Percentiles rank a stretch among this genome's conserved stretches.
Evolutionary conservation across 2,329 filamentous ascomycete species (phyloP).

Genomic region (Penicillium sp.): DNA sequence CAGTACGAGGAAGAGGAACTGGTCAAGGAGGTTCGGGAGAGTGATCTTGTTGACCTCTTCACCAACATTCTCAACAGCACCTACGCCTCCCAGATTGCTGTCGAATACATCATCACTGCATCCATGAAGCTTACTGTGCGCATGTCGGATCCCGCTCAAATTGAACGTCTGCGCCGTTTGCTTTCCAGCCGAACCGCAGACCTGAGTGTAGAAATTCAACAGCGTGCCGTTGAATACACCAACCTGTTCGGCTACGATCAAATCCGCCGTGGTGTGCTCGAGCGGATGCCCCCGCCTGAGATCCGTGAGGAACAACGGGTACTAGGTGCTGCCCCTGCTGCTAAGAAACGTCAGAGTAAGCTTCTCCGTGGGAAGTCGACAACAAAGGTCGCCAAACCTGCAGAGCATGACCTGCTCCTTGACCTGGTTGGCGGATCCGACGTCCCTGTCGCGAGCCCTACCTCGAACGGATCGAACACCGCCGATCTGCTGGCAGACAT

Average conservation of each 20-base stretch:
- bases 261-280: conserved; percentile 83
- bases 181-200: conserved; percentile 78
- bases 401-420: conserved; percentile 85
- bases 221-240: conserved; percentile 90
- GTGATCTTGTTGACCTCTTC: conserved; percentile 91
- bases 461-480: conserved; percentile 65
- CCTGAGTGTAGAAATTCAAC: conserved; percentile 92
- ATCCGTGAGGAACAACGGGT: conserved; percentile 95
- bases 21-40: conserved; percentile 77
- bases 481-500: conserved; percentile 90
- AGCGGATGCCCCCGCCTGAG: conserved; percentile 97
- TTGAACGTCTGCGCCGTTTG: conserved; percentile 79
- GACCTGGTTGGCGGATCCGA: conserved; percentile 85
- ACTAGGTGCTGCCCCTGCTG: conserved; percentile 76
- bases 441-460: conserved; percentile 58
- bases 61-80: conserved; percentile 88
- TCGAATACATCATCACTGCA: conserved; percentile 93
- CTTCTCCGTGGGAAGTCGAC: conserved; percentile 72
- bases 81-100: conserved; percentile 86
- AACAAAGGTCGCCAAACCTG: conserved; percentile 74
- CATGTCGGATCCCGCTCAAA: conserved; percentile 76
- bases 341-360: conserved; percentile 60
- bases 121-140: conserved; percentile 93
- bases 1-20: conserved; percentile 94
- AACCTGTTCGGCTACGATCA: conserved; percentile 92